These are phyloP conservation scores for Pestalotiopsis sp. DNA, from an alignment of 2,329 filamentous ascomycete genomes.

Conservation along the genomic window DNA sequence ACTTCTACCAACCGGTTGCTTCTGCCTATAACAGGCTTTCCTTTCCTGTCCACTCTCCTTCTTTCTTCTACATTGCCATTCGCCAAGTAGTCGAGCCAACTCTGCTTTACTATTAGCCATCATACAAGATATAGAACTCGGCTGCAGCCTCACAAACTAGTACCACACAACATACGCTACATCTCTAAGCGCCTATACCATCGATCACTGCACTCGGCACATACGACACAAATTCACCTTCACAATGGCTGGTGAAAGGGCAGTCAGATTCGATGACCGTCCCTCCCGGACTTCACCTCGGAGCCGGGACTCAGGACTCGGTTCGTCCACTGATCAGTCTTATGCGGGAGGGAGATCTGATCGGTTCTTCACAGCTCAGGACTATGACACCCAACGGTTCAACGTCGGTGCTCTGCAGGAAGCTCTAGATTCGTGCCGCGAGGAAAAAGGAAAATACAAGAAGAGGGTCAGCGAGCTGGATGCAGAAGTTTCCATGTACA, in stretches of 20 bases:
- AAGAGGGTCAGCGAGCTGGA: constrained; percentile 24
- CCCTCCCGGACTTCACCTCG: constrained; percentile 3
- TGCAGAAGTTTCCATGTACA: constrained; percentile 10
- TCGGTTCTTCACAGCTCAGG: constrained; percentile 22
- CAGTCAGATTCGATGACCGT: constrained; percentile 4
- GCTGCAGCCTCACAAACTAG: constrained; percentile 1
- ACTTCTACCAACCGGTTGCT: neutral
- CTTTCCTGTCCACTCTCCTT: neutral
- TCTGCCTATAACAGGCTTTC: constrained; percentile 11
- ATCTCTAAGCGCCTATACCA: neutral
- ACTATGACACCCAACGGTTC: constrained; percentile 23
- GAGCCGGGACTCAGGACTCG: constrained; percentile 26
- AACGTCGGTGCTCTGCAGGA: constrained; percentile 28
- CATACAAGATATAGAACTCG: neutral
- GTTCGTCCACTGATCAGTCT: constrained; percentile 33
- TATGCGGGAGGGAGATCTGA: constrained; percentile 28
- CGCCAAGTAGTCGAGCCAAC: neutral
- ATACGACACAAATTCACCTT: neutral
- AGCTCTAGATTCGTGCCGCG: constrained; percentile 21
- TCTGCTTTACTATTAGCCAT: neutral
- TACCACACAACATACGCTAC: constrained; percentile 6
- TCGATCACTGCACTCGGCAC: neutral
- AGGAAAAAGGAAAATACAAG: constrained; percentile 26
- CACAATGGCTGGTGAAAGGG: constrained; percentile 8
- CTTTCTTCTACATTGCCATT: neutral